These are phyloP conservation scores for Schizonepeta tenuifolia DNA, from an alignment of 257 asterid genomes.

Conservation along the genomic window DNA sequence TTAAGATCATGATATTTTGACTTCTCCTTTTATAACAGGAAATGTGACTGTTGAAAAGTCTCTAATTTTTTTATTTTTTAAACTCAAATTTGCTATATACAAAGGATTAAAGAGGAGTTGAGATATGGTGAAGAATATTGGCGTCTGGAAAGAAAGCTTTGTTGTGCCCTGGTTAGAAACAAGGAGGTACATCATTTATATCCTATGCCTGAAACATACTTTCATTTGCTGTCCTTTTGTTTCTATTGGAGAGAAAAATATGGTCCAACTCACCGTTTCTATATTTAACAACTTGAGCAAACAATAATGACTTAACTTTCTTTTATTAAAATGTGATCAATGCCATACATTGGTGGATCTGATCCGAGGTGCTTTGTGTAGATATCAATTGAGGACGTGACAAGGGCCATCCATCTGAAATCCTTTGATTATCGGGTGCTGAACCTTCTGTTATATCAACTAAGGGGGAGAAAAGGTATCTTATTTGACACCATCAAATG, in stretches of 20 bases:
- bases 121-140: constrained; percentile 80
- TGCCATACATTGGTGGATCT: constrained; percentile 34
- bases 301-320: neutral
- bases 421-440: constrained; percentile 93
- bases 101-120: constrained; percentile 79
- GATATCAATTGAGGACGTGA: constrained; percentile 78
- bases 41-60: constrained; percentile 11
- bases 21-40: constrained; percentile 6
- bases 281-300: neutral
- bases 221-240: neutral
- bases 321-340: neutral
- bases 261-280: neutral
- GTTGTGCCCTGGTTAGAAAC: constrained; percentile 57
- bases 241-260: constrained; percentile 31
- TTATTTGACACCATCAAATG: constrained; percentile 6
- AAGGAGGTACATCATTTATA: constrained; percentile 51
- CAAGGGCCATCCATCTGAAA: constrained; percentile 78
- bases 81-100: constrained; percentile 21
- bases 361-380: constrained; percentile 37
- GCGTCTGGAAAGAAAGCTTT: constrained; percentile 89
- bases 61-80: constrained; percentile 9
- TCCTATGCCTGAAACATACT: constrained; percentile 15
- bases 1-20: constrained; percentile 16
- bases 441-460: constrained; percentile 81
- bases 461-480: constrained; percentile 75